Conservation (phyloP, 2,329 filamentous ascomycete species). For the Fusarium sp. region DNA sequence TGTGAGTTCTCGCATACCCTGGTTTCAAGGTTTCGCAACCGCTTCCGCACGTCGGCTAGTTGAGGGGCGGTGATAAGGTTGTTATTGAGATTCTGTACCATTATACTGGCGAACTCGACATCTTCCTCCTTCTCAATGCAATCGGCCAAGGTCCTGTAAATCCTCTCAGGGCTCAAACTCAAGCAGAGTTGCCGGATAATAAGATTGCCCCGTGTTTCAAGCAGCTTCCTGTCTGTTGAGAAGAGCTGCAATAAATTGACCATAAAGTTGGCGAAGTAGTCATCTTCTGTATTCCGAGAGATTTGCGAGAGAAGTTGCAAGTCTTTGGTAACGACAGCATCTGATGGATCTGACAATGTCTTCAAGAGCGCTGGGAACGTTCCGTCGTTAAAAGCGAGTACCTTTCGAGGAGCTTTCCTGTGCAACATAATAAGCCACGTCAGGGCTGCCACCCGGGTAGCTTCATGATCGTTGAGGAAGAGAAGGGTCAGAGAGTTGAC, state of each 20-base stretch:
- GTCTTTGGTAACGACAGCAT: slow-evolving; percentile 95
- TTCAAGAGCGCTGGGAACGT: slow-evolving; percentile 97
- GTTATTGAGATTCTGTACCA: slow-evolving; percentile 99
- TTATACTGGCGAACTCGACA: slow-evolving; percentile 98
- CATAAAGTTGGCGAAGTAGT: slow-evolving; percentile 99
- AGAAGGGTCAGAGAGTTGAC: slow-evolving; percentile 93
- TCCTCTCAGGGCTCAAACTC: slow-evolving; percentile 91
- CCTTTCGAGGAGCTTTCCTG: slow-evolving; percentile 91
- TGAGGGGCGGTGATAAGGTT: slow-evolving; percentile 98
- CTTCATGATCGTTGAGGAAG: slow-evolving; percentile 97
- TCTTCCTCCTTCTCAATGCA: slow-evolving; percentile 98
- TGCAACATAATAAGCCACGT: slow-evolving; percentile 99
- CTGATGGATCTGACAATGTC: slow-evolving; percentile 93
- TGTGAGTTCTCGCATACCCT: slow-evolving; percentile 63
- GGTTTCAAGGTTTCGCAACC: slow-evolving; percentile 89
- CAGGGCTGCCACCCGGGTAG: slow-evolving; percentile 90
- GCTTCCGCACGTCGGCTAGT: slow-evolving; percentile 88
- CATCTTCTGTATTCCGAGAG: slow-evolving; percentile 94
- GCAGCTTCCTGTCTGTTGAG: slow-evolving; percentile 88
- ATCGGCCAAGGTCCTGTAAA: slow-evolving; percentile 94
- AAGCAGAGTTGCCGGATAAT: slow-evolving; percentile 96
- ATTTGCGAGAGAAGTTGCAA: slow-evolving; percentile 95
- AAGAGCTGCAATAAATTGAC: slow-evolving; percentile 95
- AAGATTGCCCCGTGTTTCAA: slow-evolving; percentile 93
- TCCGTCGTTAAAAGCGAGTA: slow-evolving; percentile 94